Evolutionary conservation across 78 protist species (phyloP).

Genomic region (Planoprotostelium fungivorum): DNA sequence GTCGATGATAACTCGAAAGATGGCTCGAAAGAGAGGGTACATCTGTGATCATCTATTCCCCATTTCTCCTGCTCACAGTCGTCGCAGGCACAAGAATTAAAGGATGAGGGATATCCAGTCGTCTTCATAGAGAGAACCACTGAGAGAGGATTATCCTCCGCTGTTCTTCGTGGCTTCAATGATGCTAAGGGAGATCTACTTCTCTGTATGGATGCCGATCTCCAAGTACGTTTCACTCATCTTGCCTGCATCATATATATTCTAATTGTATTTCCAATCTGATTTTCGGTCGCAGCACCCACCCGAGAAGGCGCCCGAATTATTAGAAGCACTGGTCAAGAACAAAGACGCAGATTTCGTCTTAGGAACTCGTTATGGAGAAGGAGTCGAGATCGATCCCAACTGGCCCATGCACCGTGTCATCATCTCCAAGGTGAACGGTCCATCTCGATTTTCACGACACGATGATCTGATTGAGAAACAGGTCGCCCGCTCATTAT

Average conservation of each 20-base stretch:
- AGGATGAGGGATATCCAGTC: constrained; percentile 3
- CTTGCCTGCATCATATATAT: neutral
- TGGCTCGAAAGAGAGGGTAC: constrained; percentile 5
- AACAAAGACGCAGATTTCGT: constrained; percentile 4
- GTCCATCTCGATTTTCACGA: neutral
- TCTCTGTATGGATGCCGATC: constrained; percentile 46
- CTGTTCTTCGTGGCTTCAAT: constrained; percentile 20
- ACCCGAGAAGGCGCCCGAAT: constrained; percentile 18
- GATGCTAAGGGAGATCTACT: constrained; percentile 15
- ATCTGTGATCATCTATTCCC: neutral
- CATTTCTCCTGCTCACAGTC: neutral
- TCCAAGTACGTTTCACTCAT: neutral
- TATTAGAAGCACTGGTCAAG: constrained; percentile 2
- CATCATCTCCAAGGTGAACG: constrained; percentile 3
- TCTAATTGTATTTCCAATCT: neutral
- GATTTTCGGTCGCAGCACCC: constrained; percentile 7
- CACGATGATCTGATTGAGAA: neutral
- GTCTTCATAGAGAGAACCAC: constrained; percentile 14
- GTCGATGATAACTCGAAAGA: constrained; percentile 27
- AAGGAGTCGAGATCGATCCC: constrained; percentile 7
- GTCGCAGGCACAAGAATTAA: neutral
- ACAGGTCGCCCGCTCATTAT: constrained; percentile 26
- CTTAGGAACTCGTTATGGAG: constrained; percentile 10
- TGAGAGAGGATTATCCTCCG: constrained; percentile 39
- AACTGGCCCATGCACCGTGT: constrained; percentile 41